Percentiles rank a stretch among this genome's conserved stretches.
These are phyloP conservation scores for Didymella lethalis DNA, from an alignment of 2,329 filamentous ascomycete species.

Conservation along the genomic window DNA sequence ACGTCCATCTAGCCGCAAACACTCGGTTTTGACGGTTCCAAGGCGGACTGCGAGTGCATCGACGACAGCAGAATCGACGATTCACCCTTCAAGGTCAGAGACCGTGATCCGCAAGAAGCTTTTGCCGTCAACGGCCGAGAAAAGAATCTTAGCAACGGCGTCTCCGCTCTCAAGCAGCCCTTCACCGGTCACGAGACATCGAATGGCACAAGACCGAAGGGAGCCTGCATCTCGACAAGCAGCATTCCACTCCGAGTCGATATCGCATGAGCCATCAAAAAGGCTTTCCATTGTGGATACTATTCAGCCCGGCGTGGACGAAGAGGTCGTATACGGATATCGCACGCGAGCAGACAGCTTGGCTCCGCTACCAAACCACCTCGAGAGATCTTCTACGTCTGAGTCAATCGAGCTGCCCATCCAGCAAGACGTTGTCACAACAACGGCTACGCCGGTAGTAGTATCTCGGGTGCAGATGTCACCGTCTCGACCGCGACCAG, in stretches of 20 bases:
- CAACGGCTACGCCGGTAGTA: constrained; percentile 17
- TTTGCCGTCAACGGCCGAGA: constrained; percentile 12
- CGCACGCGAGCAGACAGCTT: constrained; percentile 30
- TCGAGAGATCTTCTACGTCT: constrained; percentile 31
- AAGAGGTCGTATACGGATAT: constrained; percentile 7
- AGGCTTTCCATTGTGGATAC: constrained; percentile 24
- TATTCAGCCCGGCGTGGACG: constrained; percentile 18
- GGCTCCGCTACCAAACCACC: constrained; percentile 35
- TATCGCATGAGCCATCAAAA: constrained; percentile 25
- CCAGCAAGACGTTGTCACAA: constrained; percentile 20
- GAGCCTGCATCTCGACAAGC: constrained; percentile 16
- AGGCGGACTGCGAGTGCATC: constrained; percentile 5
- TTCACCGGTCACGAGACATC: constrained; percentile 28
- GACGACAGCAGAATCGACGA: neutral
- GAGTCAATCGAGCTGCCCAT: constrained; percentile 22
- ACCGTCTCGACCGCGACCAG: constrained; percentile 33
- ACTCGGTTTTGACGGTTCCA: constrained; percentile 1
- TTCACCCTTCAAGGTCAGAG: neutral
- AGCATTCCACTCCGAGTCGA: constrained; percentile 2
- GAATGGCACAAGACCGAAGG: constrained; percentile 23
- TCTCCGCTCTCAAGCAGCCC: constrained; percentile 27
- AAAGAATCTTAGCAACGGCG: constrained; percentile 11
- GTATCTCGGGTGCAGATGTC: constrained; percentile 32
- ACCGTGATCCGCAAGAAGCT: constrained; percentile 19
- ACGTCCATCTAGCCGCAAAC: constrained; percentile 11